Conservation (phyloP, 768 basidiomycete species). For the Russula brevipes region DNA sequence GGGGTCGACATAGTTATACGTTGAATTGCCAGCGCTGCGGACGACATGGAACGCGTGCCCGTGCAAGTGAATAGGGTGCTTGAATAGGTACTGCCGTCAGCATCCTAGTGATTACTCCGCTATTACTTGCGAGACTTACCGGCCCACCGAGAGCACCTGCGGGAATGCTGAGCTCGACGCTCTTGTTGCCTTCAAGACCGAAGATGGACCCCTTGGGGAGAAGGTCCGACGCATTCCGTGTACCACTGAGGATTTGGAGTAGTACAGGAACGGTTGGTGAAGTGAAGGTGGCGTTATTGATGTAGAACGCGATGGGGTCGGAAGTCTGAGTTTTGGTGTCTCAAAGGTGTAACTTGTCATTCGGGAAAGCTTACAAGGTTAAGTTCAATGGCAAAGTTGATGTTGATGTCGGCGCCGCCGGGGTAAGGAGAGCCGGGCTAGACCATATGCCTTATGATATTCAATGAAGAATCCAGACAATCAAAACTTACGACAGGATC, state of each 20-base stretch:
- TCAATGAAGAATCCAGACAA: not conserved
- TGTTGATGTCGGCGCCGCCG: slow-evolving; percentile 15
- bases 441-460: not conserved
- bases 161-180: slow-evolving; percentile 8
- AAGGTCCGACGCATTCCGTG: not conserved
- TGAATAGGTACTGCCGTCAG: not conserved
- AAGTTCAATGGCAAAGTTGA: not conserved
- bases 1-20: slow-evolving; percentile 23
- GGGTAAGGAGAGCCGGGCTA: slow-evolving; percentile 7
- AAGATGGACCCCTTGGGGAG: slow-evolving; percentile 1
- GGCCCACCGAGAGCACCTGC: slow-evolving; percentile 4
- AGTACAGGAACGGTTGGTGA: slow-evolving; percentile 1
- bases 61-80: slow-evolving; percentile 17
- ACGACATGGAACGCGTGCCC: slow-evolving; percentile 20
- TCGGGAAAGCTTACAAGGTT: slow-evolving; percentile 8
- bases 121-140: not conserved
- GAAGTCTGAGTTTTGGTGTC: not conserved
- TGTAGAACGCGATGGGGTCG: not conserved
- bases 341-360: not conserved
- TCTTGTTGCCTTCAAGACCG: not conserved
- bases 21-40: slow-evolving; percentile 11
- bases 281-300: slow-evolving; percentile 1
- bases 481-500: slow-evolving; percentile 13
- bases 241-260: slow-evolving; percentile 14
- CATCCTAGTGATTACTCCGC: not conserved